Evolutionary conservation across 1,284 basidiomycete genomes (phyloP).

Genomic region (Apiotrichum sp.): DNA sequence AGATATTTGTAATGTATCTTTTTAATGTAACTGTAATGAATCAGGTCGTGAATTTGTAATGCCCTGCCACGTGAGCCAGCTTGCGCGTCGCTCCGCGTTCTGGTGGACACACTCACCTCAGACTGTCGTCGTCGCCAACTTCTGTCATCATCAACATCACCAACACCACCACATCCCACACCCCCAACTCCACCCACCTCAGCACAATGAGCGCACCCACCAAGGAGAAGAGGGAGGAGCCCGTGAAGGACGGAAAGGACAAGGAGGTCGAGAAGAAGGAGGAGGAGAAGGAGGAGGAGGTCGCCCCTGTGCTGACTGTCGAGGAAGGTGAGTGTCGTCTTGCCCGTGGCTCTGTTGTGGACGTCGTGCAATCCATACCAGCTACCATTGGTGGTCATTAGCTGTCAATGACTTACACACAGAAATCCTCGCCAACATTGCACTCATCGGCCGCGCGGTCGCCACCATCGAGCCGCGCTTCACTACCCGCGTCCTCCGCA

Average conservation of each 20-base stretch:
- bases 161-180: no score
- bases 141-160: no score
- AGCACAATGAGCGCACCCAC: conserved; percentile 8
- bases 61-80: no score
- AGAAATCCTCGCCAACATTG: conserved; percentile 79
- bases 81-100: no score
- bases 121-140: no score
- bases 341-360: not conserved
- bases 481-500: conserved; percentile 79
- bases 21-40: no score
- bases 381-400: not conserved
- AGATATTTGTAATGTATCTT: no score
- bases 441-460: conserved; percentile 81
- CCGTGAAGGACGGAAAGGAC: not conserved
- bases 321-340: conserved; percentile 28
- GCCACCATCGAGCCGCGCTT: conserved; percentile 88
- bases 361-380: no score
- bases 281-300: not conserved
- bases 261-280: conserved; percentile 1
- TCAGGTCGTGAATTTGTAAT: no score
- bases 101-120: no score
- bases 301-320: conserved; percentile 20
- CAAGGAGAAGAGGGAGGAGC: conserved; percentile 6
- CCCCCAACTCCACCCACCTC: no score
- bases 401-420: conserved; percentile 22